Evolutionary conservation across 495 filamentous ascomycete genomes (phyloP), one percentile per base, ranked within the genome.

Genomic region (Pyrenula massariospora): DNA sequence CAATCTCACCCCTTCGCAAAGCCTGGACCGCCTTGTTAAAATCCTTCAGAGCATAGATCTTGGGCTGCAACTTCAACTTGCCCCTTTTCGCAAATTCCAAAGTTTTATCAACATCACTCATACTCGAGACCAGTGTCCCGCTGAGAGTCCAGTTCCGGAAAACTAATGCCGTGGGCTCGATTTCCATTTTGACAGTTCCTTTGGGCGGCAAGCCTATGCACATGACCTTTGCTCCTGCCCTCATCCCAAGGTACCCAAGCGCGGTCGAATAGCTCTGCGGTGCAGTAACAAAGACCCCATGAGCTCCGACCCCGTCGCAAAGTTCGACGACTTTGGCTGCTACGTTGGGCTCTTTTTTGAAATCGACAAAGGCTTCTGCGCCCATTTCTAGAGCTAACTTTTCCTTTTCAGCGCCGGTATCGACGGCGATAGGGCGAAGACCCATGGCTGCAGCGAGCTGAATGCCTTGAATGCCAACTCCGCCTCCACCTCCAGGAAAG

Each of bases 341-440:
- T 5, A 73, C 59, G 53, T 78, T 69, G 0, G 62, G 23, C 0
- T 65, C 60, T 48, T 71, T 62, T 12, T 64, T 65, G 57, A 77
- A 79, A 60, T 79, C 76, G 1, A 80, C 66, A 57, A 79, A 80
- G 0, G 68, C 70, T 48, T 80, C 77, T 12, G 77, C 76, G 10
- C 77, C 76, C 69, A 79, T 73, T 55, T 70, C 63, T 36, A 72
- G 19, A 0, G 69, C 63, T 2, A 80, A 60, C 11, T 63, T 60
- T 36, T 65, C 63, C 58, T 79, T 80, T 0, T 61, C 60, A 1
- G 57, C 62, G 0, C 76, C 77, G 0, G 65, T 70, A 53, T 80
- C 77, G 5, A 79, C 67, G 10, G 75, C 77, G n/a, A 81, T 72
- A 0, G 75, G 73, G 3, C 75, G 67, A 67, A 79, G 72, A 0